phyloP scores from a whole-genome alignment of 2,329 filamentous ascomycete genomes.

The Xylariales sp. region DNA sequence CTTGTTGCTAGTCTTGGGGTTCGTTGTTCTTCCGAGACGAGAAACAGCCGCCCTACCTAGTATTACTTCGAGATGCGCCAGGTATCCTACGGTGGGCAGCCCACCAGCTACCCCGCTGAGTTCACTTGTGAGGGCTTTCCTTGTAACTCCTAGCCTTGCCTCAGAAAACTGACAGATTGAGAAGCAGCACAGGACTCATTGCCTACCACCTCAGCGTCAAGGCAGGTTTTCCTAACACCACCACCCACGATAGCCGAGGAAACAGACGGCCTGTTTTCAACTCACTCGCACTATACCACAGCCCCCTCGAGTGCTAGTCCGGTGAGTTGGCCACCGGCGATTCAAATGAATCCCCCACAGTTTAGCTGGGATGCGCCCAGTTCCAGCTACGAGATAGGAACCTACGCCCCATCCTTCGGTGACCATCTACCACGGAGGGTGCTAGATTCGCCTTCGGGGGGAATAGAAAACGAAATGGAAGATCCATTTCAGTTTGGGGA shows the following conservation, averaged over 20 bases:
- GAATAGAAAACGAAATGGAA: slow-evolving; percentile 8
- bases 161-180: too few species aligned
- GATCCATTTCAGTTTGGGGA: slow-evolving; percentile 24
- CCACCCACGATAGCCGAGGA: too few species aligned
- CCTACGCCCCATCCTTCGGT: slow-evolving; percentile 30
- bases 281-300: slow-evolving; percentile 23
- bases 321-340: slow-evolving; percentile 46
- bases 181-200: too few species aligned
- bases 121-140: too few species aligned
- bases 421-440: slow-evolving; percentile 35
- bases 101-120: slow-evolving; percentile 38
- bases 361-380: slow-evolving; percentile 29
- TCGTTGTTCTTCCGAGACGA: slow-evolving; percentile 12
- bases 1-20: neutral
- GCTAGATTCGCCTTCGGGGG: neutral
- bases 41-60: slow-evolving; percentile 13
- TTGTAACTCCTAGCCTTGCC: too few species aligned
- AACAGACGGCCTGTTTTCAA: slow-evolving; percentile 6
- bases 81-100: slow-evolving; percentile 41
- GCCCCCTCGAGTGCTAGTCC: slow-evolving; percentile 45
- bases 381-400: slow-evolving; percentile 27
- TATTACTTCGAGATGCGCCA: slow-evolving; percentile 40
- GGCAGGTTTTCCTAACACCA: too few species aligned
- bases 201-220: too few species aligned
- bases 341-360: slow-evolving; percentile 36